These are phyloP conservation scores for Populus deltoides DNA, from an alignment of 345 rosid species.

Conservation along the genomic window DNA sequence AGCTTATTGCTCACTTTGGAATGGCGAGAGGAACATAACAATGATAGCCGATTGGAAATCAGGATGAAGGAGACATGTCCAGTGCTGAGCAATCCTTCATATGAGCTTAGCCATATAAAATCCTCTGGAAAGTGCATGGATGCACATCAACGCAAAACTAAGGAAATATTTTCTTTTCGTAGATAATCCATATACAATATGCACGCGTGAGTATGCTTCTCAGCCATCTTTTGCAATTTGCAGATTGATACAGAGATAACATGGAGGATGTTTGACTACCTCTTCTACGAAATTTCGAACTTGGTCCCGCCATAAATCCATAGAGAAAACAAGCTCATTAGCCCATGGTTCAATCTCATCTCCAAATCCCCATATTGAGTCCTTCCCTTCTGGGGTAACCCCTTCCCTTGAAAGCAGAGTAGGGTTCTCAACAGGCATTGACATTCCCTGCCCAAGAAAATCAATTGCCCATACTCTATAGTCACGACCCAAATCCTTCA, in stretches of 20 bases:
- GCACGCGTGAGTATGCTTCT: background rate
- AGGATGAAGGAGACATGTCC: background rate
- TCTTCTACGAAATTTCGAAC: constrained; percentile 70
- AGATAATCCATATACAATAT: background rate
- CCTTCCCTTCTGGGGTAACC: constrained; percentile 21
- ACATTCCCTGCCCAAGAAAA: constrained; percentile 92
- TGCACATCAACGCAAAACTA: background rate
- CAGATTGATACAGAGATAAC: background rate
- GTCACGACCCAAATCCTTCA: constrained; percentile 82
- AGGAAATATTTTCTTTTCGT: background rate
- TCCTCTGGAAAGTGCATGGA: background rate
- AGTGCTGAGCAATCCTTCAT: background rate
- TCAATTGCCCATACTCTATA: constrained; percentile 94
- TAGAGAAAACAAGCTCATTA: constrained; percentile 62
- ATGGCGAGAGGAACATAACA: background rate
- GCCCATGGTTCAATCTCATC: constrained; percentile 84
- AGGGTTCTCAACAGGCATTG: constrained; percentile 77
- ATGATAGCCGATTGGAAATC: background rate
- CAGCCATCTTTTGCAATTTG: background rate
- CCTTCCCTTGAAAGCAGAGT: constrained; percentile 37
- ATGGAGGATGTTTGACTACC: constrained; percentile 36
- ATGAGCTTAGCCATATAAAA: background rate
- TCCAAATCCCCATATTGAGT: constrained; percentile 78
- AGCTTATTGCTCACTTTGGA: background rate
- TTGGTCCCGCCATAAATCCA: constrained; percentile 88